These are phyloP conservation scores for Metschnikowia drakensbergensis DNA, from an alignment of 805 yeast species.

Conservation along the genomic window DNA sequence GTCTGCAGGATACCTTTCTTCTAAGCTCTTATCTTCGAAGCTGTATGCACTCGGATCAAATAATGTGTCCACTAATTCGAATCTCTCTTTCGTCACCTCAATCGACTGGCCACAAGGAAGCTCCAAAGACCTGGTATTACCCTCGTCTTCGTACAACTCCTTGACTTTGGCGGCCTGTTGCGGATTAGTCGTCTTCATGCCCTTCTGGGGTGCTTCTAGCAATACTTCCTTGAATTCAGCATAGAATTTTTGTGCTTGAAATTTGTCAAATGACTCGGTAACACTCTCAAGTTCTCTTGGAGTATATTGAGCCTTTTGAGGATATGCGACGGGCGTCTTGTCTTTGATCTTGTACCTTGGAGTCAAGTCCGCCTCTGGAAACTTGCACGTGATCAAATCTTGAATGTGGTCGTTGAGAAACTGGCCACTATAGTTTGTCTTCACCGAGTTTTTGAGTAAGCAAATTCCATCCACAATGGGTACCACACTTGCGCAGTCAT, in stretches of 20 bases:
- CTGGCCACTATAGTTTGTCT: conserved; percentile 71
- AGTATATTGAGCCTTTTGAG: conserved; percentile 27
- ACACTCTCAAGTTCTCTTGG: conserved; percentile 28
- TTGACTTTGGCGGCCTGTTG: conserved; percentile 21
- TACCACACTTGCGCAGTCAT: conserved; percentile 69
- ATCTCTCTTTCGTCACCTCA: conserved; percentile 58
- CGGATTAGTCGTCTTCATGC: conserved; percentile 19
- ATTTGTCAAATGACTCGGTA: conserved; percentile 51
- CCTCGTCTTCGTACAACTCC: conserved; percentile 27
- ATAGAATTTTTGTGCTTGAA: conserved; percentile 50
- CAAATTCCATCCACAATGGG: conserved; percentile 84
- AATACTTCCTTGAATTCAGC: conserved; percentile 76
- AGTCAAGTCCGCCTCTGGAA: conserved; percentile 27
- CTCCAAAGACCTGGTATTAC: conserved; percentile 54
- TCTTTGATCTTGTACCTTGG: conserved; percentile 47
- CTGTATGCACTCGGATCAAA: conserved; percentile 56
- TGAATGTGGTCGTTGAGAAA: conserved; percentile 54
- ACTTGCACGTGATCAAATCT: conserved; percentile 35
- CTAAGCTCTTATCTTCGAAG: conserved; percentile 21
- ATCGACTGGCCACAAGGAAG: conserved; percentile 71
- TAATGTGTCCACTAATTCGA: conserved; percentile 64
- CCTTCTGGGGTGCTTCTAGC: conserved; percentile 50
- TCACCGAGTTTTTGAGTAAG: conserved; percentile 61
- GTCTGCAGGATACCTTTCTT: conserved; percentile 32
- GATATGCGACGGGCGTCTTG: conserved; percentile 35